A percentile compares a stretch with the other conserved stretches of the same genome.
Conservation (phyloP, 2,329 filamentous ascomycete species). For the Arthrobotrys iridis region DNA sequence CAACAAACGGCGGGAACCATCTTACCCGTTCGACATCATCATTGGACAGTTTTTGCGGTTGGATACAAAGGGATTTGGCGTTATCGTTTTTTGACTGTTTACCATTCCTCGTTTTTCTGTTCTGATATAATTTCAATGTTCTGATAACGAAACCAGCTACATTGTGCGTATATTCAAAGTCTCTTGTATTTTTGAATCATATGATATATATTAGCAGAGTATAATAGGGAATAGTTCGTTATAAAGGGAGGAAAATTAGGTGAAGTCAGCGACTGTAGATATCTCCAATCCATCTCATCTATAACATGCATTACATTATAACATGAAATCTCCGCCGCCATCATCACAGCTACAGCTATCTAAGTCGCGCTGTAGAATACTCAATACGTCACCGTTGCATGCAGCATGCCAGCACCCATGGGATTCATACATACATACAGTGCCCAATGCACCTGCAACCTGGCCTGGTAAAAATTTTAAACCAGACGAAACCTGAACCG, state of each 20-base stretch:
- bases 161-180: slow-evolving; percentile 15
- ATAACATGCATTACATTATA: background rate
- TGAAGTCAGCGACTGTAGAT: slow-evolving; percentile 24
- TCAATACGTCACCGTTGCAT: background rate
- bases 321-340: background rate
- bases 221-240: background rate
- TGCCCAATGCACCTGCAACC: slow-evolving; percentile 3
- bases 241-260: background rate
- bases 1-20: background rate
- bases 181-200: slow-evolving; percentile 14
- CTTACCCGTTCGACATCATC: slow-evolving; percentile 25
- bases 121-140: background rate
- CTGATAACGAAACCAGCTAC: slow-evolving; percentile 31
- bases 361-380: background rate
- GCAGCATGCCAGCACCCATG: background rate
- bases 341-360: background rate
- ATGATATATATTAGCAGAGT: slow-evolving; percentile 4
- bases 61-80: slow-evolving; percentile 53
- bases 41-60: slow-evolving; percentile 2
- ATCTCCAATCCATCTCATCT: slow-evolving; percentile 39
- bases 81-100: slow-evolving; percentile 1
- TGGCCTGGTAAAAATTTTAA: slow-evolving; percentile 1
- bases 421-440: background rate
- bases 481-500: background rate
- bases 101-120: background rate